Evolutionary conservation across 2,329 filamentous ascomycete species (phyloP), one percentile per base, ranked within the genome.

Genomic region (Diaporthe capsici): DNA sequence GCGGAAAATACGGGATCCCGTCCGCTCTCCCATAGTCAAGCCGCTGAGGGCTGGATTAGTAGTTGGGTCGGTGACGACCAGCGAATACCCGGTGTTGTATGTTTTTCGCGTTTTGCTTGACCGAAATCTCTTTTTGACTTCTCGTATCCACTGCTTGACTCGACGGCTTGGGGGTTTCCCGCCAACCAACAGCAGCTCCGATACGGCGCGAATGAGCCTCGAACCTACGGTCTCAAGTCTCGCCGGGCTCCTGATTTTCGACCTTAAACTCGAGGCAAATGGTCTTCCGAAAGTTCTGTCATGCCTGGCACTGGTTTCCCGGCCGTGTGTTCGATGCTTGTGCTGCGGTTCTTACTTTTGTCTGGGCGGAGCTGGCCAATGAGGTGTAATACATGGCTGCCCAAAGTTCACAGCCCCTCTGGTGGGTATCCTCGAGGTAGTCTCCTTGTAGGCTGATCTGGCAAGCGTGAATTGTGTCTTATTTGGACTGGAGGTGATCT

Each of bases 51-150:
- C 55, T 51, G 55, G 68, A 71, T 71, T 58, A 71, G 68, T 71
- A 71, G 68, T 72, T 63, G 34, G 37, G 71, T 55, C 57, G 58
- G 57, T 72, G 57, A 72, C 44, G 57, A 63, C 47, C 34, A 72
- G 70, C 55, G 55, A 72, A 72, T 72, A 63, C 71, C 71, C 57
- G 71, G 71, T 72, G 71, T 63, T 72, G 71, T 53, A 55, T n/a
- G 53, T 72, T 53, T 42, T 61, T 63, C 63, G 44, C 17, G n/a
- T 31, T 25, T 72, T 60, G n/a, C 5, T 4, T 22, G 17, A 15
- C 12, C 39, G 2, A 15, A 5, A 5, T 34, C 4, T 22, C 12
- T 15, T 55, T 25, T 71, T 31, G 51, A 7, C 1, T 34, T 25
- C 4, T 22, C 22, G n/a, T 7, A 7, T 4, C 37, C 34, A 55